Evolutionary conservation across 2,329 filamentous ascomycete species (phyloP).

Genomic region (Cercospora berteroae): DNA sequence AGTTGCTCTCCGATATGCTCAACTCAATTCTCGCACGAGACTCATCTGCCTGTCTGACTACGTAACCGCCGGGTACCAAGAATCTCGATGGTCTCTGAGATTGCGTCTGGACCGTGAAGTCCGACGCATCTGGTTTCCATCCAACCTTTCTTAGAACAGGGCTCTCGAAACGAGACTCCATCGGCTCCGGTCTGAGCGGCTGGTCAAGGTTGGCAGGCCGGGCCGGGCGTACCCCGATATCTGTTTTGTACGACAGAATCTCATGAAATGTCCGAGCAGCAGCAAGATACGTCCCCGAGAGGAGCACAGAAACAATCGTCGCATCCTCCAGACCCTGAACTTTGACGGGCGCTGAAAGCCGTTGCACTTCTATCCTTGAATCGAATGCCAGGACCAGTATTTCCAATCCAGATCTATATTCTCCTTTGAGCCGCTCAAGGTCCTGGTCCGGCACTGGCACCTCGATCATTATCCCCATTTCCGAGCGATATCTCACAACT

Average conservation of each 20-base stretch:
- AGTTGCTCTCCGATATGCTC: no score
- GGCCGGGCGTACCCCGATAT: not conserved
- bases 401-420: conserved; percentile 9
- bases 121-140: no score
- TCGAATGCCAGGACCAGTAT: conserved; percentile 4
- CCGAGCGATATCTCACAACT: conserved; percentile 25
- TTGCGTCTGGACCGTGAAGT: no score
- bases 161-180: no score
- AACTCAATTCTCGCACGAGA: no score
- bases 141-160: no score
- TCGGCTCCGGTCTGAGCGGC: not conserved
- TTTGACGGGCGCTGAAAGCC: not conserved
- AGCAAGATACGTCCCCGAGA: conserved; percentile 23
- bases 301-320: conserved; percentile 14
- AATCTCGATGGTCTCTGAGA: no score
- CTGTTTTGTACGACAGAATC: not conserved
- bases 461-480: conserved; percentile 23
- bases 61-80: no score
- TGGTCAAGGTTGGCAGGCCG: no score
- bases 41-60: no score
- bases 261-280: not conserved
- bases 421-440: conserved; percentile 2
- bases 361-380: conserved; percentile 20
- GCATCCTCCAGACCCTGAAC: not conserved
- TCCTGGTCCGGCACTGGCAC: conserved; percentile 13